Conservation (phyloP, 2,329 filamentous ascomycete genomes). For the Aspergillus caelatus region DNA sequence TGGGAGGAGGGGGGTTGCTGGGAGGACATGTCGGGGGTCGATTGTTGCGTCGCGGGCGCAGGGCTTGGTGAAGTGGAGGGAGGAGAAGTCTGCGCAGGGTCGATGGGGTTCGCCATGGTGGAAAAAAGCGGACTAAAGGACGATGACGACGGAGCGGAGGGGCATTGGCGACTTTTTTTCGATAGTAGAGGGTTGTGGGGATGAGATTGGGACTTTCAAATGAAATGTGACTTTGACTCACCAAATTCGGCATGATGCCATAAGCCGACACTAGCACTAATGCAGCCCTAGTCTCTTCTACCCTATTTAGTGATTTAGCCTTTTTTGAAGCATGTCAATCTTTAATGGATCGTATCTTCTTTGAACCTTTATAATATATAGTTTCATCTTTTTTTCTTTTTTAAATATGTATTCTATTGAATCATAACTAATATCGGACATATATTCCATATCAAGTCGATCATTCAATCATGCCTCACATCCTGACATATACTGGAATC, state of each 20-base stretch:
- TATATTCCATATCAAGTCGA: not conserved
- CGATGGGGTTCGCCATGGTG: slow-evolving; percentile 32
- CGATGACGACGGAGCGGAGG: slow-evolving; percentile 25
- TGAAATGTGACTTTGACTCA: slow-evolving; percentile 31
- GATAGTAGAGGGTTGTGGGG: slow-evolving; percentile 23
- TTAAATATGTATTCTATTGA: not conserved
- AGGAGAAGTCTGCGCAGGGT: slow-evolving; percentile 23
- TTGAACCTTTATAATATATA: no score
- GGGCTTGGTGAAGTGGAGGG: slow-evolving; percentile 18
- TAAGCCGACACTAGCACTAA: slow-evolving; percentile 31
- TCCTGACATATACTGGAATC: slow-evolving; percentile 18
- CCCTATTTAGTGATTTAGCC: not conserved
- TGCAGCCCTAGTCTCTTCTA: slow-evolving; percentile 29
- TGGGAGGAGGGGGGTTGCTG: slow-evolving; percentile 13
- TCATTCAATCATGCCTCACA: slow-evolving; percentile 11
- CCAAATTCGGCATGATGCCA: slow-evolving; percentile 36
- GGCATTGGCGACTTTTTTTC: slow-evolving; percentile 28
- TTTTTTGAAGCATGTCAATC: no score
- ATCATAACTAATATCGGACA: not conserved
- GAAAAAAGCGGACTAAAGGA: slow-evolving; percentile 20
- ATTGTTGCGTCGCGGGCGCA: slow-evolving; percentile 23
- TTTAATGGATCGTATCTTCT: no score
- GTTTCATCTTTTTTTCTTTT: not conserved
- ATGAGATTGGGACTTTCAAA: slow-evolving; percentile 6
- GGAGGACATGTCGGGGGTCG: slow-evolving; percentile 15